Evolutionary conservation across 176 grass and related monocot genomes (phyloP).

Genomic region (Hordeum marinum): DNA sequence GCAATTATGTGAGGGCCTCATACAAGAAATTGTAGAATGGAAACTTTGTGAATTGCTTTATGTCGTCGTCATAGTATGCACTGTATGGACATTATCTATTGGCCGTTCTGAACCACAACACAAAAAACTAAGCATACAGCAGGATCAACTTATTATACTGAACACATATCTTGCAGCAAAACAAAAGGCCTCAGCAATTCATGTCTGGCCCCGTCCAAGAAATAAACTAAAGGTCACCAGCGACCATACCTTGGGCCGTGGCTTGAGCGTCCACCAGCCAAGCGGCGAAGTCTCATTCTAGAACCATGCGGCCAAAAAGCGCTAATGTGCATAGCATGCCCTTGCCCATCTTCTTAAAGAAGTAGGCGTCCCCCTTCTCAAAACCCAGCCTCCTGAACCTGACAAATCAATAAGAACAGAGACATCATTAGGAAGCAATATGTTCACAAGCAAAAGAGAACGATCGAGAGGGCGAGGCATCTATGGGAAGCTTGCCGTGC

Average conservation of each 20-base stretch:
- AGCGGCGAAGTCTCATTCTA: slow-evolving; percentile 84
- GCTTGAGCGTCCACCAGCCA: slow-evolving; percentile 84
- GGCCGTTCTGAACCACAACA: background rate
- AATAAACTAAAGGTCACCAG: background rate
- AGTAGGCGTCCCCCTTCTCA: slow-evolving; percentile 67
- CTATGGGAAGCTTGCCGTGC: background rate
- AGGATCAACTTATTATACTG: background rate
- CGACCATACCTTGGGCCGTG: slow-evolving; percentile 48
- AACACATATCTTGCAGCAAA: background rate
- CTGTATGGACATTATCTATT: background rate
- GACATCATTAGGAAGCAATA: background rate
- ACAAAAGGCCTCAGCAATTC: background rate
- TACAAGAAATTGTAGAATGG: background rate
- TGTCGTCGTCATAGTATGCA: background rate
- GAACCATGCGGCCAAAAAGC: slow-evolving; percentile 57
- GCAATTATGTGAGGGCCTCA: background rate
- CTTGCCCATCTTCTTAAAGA: slow-evolving; percentile 84
- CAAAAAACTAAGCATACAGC: background rate
- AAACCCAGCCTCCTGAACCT: slow-evolving; percentile 51
- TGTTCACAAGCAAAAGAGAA: background rate
- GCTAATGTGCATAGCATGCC: slow-evolving; percentile 69
- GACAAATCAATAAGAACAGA: background rate
- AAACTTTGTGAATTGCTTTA: background rate
- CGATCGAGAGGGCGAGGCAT: background rate
- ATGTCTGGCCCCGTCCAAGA: background rate